These are phyloP conservation scores for Dentipellis fragilis DNA, from an alignment of 768 basidiomycete species.

Conservation along the genomic window DNA sequence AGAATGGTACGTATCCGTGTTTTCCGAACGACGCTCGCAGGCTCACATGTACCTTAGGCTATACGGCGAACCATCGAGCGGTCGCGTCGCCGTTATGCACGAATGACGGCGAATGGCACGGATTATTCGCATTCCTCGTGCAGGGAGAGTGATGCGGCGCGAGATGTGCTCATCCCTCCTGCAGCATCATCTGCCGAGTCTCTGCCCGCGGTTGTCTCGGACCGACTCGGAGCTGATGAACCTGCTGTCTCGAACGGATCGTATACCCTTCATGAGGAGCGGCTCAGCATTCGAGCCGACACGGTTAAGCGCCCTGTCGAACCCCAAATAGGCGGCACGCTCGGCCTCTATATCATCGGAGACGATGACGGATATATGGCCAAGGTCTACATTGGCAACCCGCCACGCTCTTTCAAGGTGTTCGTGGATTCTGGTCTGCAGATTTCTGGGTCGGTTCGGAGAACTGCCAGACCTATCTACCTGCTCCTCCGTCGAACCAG, in stretches of 20 bases:
- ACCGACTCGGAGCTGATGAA: no score
- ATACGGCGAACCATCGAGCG: conserved; percentile 67
- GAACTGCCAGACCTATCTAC: conserved; percentile 22
- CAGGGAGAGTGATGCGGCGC: not conserved
- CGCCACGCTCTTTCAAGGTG: conserved; percentile 30
- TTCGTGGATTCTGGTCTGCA: conserved; percentile 37
- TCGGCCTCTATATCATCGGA: no score
- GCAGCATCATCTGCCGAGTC: no score
- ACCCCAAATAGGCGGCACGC: no score
- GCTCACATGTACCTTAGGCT: conserved; percentile 26
- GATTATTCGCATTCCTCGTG: conserved; percentile 30
- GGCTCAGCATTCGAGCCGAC: no score
- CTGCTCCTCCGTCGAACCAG: no score
- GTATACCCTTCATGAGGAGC: no score
- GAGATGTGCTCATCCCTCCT: not conserved
- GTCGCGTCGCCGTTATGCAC: conserved; percentile 50
- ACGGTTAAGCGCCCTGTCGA: no score
- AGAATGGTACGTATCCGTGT: conserved; percentile 26
- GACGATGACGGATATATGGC: conserved; percentile 47
- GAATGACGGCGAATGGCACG: conserved; percentile 49
- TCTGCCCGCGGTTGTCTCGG: no score
- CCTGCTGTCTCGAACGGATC: no score
- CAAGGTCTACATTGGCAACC: conserved; percentile 33
- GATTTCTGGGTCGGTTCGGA: conserved; percentile 34
- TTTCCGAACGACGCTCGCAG: no score